These are phyloP conservation scores for Earliella scabrosa DNA, from an alignment of 1,284 basidiomycete genomes.

Conservation along the genomic window DNA sequence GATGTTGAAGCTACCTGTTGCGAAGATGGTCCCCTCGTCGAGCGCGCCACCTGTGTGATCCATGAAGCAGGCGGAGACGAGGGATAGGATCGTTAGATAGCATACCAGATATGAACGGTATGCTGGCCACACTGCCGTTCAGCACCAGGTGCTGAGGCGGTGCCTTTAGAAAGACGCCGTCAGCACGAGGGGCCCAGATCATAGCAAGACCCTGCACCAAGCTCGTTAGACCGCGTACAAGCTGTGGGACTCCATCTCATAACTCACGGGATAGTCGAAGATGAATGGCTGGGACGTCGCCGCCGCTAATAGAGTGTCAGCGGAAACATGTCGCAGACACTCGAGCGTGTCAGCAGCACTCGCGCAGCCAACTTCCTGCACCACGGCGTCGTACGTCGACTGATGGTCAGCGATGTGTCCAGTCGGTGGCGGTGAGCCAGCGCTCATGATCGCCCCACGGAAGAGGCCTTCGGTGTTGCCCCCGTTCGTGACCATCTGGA, in stretches of 20 bases:
- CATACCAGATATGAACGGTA: slow-evolving; percentile 32
- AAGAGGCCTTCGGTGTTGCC: slow-evolving; percentile 40
- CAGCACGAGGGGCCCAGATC: slow-evolving; percentile 42
- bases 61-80: neutral
- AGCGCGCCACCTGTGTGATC: slow-evolving; percentile 31
- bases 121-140: slow-evolving; percentile 23
- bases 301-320: slow-evolving; percentile 34
- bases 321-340: slow-evolving; percentile 44
- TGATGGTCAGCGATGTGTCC: slow-evolving; percentile 37
- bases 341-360: slow-evolving; percentile 40
- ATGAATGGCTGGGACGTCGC: slow-evolving; percentile 36
- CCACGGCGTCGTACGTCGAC: slow-evolving; percentile 38
- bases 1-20: no score
- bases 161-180: slow-evolving; percentile 41
- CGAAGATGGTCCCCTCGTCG: slow-evolving; percentile 39
- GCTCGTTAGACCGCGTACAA: no score
- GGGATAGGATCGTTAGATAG: no score
- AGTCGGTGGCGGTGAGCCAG: slow-evolving; percentile 38
- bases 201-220: slow-evolving; percentile 12
- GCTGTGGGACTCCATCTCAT: neutral
- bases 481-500: slow-evolving; percentile 39
- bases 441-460: slow-evolving; percentile 42
- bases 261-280: slow-evolving; percentile 30
- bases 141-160: slow-evolving; percentile 11
- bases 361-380: slow-evolving; percentile 36